Conservation (phyloP, 257 asterid genomes). For the Prunella vulgaris region DNA sequence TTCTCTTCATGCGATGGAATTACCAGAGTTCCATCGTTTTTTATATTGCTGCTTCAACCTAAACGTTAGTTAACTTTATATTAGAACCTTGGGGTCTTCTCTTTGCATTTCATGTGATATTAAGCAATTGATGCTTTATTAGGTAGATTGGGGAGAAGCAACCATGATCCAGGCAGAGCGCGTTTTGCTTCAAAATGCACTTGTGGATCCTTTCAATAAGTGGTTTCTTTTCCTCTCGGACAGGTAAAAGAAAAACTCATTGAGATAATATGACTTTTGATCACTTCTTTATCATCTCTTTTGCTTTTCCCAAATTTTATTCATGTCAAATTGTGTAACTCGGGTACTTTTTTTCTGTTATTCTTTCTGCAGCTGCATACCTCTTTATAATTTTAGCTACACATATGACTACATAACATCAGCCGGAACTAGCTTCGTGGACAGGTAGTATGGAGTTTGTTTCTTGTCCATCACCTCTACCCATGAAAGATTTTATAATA, state of each 20-base stretch:
- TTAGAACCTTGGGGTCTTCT: background rate
- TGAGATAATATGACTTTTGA: background rate
- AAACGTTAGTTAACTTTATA: slow-evolving; percentile 6
- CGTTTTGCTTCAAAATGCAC: slow-evolving; percentile 70
- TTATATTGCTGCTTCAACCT: background rate
- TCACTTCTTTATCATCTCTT: background rate
- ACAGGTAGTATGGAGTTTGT: slow-evolving; percentile 51
- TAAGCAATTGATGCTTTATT: slow-evolving; percentile 38
- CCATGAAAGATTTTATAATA: background rate
- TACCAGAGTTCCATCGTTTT: too few species aligned
- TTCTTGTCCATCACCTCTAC: background rate
- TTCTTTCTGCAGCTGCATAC: slow-evolving; percentile 78
- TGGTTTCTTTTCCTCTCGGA: slow-evolving; percentile 92
- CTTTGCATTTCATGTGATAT: slow-evolving; percentile 23
- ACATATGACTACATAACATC: slow-evolving; percentile 87
- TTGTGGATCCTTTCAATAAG: slow-evolving; percentile 66
- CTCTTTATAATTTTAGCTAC: slow-evolving; percentile 93
- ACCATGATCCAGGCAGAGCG: slow-evolving; percentile 99
- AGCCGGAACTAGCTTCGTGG: slow-evolving; percentile 83
- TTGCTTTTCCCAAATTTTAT: slow-evolving; percentile 9
- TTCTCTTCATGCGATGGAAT: too few species aligned
- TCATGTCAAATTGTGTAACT: slow-evolving; percentile 3
- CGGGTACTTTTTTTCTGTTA: slow-evolving; percentile 10
- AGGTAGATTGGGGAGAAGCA: slow-evolving; percentile 99
- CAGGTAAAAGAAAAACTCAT: slow-evolving; percentile 41